Percentiles rank a stretch among this genome's conserved stretches.
Conservation (phyloP, 163 green algal genomes). For the Chloromonas sp. region DNA sequence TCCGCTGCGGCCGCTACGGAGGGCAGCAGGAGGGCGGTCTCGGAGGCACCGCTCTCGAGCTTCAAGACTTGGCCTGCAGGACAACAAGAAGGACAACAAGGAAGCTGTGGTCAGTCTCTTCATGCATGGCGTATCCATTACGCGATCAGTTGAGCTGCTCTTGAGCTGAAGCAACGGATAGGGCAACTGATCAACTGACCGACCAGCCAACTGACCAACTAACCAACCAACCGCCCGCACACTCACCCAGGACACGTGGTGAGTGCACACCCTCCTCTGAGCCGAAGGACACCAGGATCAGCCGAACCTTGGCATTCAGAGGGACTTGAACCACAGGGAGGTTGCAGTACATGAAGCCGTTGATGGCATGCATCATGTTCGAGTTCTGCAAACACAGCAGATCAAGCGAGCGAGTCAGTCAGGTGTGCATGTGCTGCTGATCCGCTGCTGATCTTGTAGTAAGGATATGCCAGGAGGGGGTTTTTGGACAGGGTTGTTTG, state of each 20-base stretch:
- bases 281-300: conserved; percentile 51
- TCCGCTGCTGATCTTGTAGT: too few species aligned
- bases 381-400: conserved; percentile 26
- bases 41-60: neutral
- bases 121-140: neutral
- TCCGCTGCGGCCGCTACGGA: neutral
- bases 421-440: neutral
- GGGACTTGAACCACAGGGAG: neutral
- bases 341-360: conserved; percentile 77
- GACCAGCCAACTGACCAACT: neutral
- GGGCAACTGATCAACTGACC: too few species aligned
- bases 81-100: too few species aligned
- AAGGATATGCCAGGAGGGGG: neutral
- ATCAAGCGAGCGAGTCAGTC: neutral
- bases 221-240: neutral
- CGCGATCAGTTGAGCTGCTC: neutral
- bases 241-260: conserved; percentile 21
- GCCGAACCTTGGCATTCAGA: conserved; percentile 7
- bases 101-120: neutral
- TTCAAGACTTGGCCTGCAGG: neutral
- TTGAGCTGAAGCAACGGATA: too few species aligned
- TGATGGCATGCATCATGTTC: conserved; percentile 61
- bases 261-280: conserved; percentile 61
- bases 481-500: neutral
- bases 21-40: neutral